These are phyloP conservation scores for Cercospora brassicicola DNA, from an alignment of 2,329 filamentous ascomycete species.

Conservation along the genomic window DNA sequence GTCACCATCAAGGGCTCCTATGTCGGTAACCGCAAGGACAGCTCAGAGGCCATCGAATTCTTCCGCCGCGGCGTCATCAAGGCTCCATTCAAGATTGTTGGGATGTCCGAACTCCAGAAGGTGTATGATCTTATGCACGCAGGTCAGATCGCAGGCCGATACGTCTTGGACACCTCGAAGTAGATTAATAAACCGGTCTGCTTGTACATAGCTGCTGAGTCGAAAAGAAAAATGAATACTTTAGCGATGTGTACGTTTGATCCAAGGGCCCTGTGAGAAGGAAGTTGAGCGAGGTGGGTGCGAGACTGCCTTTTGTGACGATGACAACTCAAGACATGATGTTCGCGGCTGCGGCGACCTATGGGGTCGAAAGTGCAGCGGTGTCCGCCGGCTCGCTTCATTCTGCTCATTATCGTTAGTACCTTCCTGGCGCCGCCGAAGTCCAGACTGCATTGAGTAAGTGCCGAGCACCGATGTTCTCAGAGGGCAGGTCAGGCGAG, in stretches of 20 bases:
- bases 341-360: neutral
- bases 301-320: neutral
- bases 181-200: conserved; percentile 39
- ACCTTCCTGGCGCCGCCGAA: neutral
- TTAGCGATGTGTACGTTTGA: neutral
- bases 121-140: conserved; percentile 72
- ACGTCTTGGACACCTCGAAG: conserved; percentile 73
- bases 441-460: neutral
- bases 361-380: neutral
- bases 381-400: neutral
- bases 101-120: conserved; percentile 73
- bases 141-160: conserved; percentile 73
- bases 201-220: conserved; percentile 19
- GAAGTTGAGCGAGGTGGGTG: neutral
- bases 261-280: neutral
- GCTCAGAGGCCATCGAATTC: conserved; percentile 86
- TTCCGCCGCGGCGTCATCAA: conserved; percentile 81
- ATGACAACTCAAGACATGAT: neutral
- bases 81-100: conserved; percentile 80
- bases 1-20: conserved; percentile 88
- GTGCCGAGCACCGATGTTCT: neutral
- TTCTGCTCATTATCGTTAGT: neutral
- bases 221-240: neutral
- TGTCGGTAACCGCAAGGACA: conserved; percentile 88
- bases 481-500: neutral